Evolutionary conservation across 2,329 filamentous ascomycete genomes (phyloP).

Genomic region (Colletotrichum lindemuthianum): DNA sequence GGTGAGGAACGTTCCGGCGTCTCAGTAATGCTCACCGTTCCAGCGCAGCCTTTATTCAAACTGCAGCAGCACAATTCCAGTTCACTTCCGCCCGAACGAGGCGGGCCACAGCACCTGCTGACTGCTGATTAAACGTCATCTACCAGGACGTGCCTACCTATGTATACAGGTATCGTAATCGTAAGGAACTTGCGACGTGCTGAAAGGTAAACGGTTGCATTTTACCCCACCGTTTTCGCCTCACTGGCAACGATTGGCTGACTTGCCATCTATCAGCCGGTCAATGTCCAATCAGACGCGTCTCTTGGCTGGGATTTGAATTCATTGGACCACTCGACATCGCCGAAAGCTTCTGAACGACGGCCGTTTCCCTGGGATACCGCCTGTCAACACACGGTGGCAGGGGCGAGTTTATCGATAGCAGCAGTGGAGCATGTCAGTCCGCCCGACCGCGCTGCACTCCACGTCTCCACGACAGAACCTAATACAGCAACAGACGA

Average conservation of each 20-base stretch:
- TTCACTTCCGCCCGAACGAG: too few species aligned
- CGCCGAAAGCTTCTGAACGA: slow-evolving; percentile 4
- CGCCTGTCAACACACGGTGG: neutral
- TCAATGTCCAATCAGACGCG: slow-evolving; percentile 39
- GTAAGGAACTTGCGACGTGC: too few species aligned
- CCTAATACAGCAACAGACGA: too few species aligned
- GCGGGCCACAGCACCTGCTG: too few species aligned
- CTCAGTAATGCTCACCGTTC: too few species aligned
- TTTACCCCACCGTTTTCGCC: slow-evolving; percentile 18
- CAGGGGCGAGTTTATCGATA: slow-evolving; percentile 21
- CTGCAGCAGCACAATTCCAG: too few species aligned
- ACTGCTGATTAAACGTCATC: too few species aligned
- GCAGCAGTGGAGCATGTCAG: slow-evolving; percentile 10
- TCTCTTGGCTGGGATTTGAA: slow-evolving; percentile 39
- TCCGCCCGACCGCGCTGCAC: slow-evolving; percentile 30
- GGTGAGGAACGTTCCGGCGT: too few species aligned
- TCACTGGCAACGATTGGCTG: slow-evolving; percentile 7
- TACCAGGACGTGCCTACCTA: too few species aligned
- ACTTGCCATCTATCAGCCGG: neutral
- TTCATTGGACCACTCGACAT: slow-evolving; percentile 33
- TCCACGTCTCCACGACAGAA: slow-evolving; percentile 20
- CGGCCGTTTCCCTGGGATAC: slow-evolving; percentile 31
- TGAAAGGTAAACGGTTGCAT: slow-evolving; percentile 22
- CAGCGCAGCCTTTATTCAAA: too few species aligned
- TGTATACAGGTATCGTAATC: too few species aligned